Evolutionary conservation across 2,329 filamentous ascomycete genomes (phyloP).

Genomic region (Malbranchea zuffiana): DNA sequence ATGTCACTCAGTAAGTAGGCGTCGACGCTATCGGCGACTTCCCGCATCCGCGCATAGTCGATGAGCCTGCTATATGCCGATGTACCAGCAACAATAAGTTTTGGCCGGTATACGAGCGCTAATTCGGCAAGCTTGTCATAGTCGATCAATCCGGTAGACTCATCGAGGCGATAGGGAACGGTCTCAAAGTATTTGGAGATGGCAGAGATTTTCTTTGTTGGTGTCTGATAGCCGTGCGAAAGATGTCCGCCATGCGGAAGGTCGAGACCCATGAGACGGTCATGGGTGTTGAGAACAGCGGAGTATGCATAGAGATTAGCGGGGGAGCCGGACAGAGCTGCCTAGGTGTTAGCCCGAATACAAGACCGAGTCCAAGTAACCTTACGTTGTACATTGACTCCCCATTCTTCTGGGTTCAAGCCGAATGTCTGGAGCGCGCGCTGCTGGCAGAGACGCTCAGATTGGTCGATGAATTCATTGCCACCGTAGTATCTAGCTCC

Average conservation of each 20-base stretch:
- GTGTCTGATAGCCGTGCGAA: conserved; percentile 95
- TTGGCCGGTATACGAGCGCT: conserved; percentile 84
- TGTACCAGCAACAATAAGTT: conserved; percentile 90
- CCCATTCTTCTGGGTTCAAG: conserved; percentile 77
- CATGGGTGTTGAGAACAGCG: conserved; percentile 88
- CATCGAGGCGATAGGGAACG: conserved; percentile 77
- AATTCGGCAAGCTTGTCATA: conserved; percentile 88
- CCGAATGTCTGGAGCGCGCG: conserved; percentile 81
- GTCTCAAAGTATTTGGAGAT: conserved; percentile 99
- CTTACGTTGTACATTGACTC: conserved; percentile 86
- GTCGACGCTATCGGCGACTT: conserved; percentile 86
- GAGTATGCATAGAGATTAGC: conserved; percentile 80
- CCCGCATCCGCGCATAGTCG: conserved; percentile 90
- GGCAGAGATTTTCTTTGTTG: conserved; percentile 90
- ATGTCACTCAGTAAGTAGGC: conserved; percentile 96
- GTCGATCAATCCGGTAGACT: conserved; percentile 82
- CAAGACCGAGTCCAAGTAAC: too few species aligned
- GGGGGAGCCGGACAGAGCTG: conserved; percentile 71
- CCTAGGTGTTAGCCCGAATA: too few species aligned
- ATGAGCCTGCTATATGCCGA: conserved; percentile 97
- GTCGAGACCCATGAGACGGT: conserved; percentile 92
- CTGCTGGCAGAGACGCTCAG: conserved; percentile 80
- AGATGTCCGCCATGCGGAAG: conserved; percentile 89
- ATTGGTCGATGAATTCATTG: conserved; percentile 89
- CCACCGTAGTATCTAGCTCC: conserved; percentile 94